Conservation (phyloP, 1,284 basidiomycete species). For the Ustilago hordei region DNA sequence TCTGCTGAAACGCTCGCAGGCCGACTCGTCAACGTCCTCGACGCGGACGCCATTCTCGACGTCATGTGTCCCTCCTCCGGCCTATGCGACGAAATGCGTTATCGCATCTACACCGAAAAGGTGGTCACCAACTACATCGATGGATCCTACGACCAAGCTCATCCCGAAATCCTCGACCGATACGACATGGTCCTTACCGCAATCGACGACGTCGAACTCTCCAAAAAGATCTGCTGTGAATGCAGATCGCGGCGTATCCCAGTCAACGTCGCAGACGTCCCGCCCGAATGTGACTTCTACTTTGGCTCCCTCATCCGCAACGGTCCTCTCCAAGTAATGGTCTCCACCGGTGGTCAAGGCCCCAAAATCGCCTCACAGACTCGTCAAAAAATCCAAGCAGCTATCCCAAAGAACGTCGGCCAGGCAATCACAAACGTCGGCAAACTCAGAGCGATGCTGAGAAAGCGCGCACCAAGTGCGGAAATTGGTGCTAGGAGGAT, state of each 20-base stretch:
- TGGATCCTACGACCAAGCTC: constrained; percentile 67
- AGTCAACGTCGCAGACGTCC: constrained; percentile 96
- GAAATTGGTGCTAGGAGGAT: constrained; percentile 81
- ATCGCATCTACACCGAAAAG: constrained; percentile 56
- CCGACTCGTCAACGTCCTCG: constrained; percentile 66
- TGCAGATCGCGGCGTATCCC: constrained; percentile 81
- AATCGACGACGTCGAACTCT: constrained; percentile 84
- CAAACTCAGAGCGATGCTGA: constrained; percentile 76
- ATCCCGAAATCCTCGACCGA: constrained; percentile 27
- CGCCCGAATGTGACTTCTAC: constrained; percentile 90
- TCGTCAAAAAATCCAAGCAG: constrained; percentile 77
- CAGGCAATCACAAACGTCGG: constrained; percentile 86
- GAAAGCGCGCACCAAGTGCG: constrained; percentile 81
- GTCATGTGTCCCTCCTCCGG: constrained; percentile 64
- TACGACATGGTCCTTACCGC: constrained; percentile 92
- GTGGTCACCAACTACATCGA: constrained; percentile 56
- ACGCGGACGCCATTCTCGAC: constrained; percentile 66
- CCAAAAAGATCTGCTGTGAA: constrained; percentile 78
- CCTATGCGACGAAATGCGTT: constrained; percentile 63
- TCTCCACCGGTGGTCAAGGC: constrained; percentile 93
- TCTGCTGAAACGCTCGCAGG: constrained; percentile 21
- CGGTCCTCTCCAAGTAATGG: constrained; percentile 93
- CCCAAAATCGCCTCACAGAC: constrained; percentile 91
- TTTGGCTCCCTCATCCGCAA: constrained; percentile 93
- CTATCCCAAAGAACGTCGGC: constrained; percentile 80